These are phyloP conservation scores for Encephalitozoon romaleae DNA, from an alignment of 371 early-diverging fungal species.

Conservation along the genomic window DNA sequence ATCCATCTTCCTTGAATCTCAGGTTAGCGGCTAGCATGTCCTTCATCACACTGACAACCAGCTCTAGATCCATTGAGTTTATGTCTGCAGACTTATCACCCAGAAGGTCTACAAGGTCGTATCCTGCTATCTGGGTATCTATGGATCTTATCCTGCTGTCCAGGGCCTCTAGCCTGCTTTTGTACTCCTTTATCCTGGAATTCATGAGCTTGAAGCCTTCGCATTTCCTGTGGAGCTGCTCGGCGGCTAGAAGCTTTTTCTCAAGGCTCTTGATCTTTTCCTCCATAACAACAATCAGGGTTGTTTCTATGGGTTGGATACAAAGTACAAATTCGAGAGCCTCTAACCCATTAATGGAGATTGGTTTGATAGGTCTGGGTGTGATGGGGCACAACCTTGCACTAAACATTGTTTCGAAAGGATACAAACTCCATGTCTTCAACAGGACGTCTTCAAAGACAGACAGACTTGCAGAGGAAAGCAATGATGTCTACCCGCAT, in stretches of 20 bases:
- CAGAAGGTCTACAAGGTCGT: background rate
- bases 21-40: background rate
- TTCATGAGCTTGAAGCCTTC: background rate
- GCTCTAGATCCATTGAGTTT: background rate
- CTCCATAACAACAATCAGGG: background rate
- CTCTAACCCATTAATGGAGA: background rate
- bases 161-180: background rate
- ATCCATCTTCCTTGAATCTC: background rate
- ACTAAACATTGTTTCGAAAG: constrained; percentile 90
- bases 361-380: constrained; percentile 95
- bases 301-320: background rate
- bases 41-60: background rate
- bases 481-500: constrained; percentile 67
- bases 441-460: constrained; percentile 91
- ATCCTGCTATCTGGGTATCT: background rate
- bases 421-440: constrained; percentile 69
- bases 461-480: constrained; percentile 76
- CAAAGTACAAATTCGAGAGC: background rate
- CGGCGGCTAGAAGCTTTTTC: background rate
- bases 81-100: background rate
- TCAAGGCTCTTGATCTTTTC: background rate
- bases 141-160: background rate
- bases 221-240: background rate
- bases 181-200: background rate
- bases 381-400: constrained; percentile 97